Percentiles rank a stretch among this genome's conserved stretches.
phyloP scores from a whole-genome alignment of 352 stramenopile genomes.

The Phytophthora pinifolia region DNA sequence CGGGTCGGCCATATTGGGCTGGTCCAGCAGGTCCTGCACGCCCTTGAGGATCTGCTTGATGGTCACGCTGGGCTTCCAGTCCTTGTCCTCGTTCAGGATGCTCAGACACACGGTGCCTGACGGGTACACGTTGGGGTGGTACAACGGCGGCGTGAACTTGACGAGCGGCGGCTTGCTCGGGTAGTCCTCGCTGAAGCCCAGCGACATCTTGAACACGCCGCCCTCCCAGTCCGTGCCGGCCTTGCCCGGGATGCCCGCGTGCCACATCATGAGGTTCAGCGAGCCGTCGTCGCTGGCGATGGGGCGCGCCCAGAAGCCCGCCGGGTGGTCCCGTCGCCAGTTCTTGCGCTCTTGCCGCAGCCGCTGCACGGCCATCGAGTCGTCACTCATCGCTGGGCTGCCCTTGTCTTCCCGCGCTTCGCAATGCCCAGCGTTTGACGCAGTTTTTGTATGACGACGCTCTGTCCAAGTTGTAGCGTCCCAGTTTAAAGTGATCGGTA shows the following conservation, averaged over 20 bases:
- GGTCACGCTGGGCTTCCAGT: slow-evolving; percentile 97
- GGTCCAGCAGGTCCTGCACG: slow-evolving; percentile 91
- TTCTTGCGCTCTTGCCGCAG: slow-evolving; percentile 93
- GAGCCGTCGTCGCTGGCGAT: slow-evolving; percentile 92
- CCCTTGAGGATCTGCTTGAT: slow-evolving; percentile 98
- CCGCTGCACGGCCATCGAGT: slow-evolving; percentile 90
- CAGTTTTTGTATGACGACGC: neutral
- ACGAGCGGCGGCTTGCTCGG: slow-evolving; percentile 97
- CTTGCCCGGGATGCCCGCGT: slow-evolving; percentile 96
- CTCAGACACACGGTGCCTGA: slow-evolving; percentile 97
- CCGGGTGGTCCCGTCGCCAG: slow-evolving; percentile 94
- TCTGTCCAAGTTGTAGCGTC: slow-evolving; percentile 12
- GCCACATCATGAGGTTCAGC: slow-evolving; percentile 97
- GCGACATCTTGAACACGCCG: slow-evolving; percentile 96
- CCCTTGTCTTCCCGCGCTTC: slow-evolving; percentile 3
- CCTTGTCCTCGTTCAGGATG: slow-evolving; percentile 99
- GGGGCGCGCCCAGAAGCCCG: slow-evolving; percentile 97
- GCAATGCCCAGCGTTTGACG: no score
- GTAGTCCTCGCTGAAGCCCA: slow-evolving; percentile 98
- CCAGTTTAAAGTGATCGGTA: neutral
- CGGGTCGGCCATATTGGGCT: slow-evolving; percentile 88
- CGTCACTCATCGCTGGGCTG: slow-evolving; percentile 59
- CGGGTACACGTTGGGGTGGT: slow-evolving; percentile 97
- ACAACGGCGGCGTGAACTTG: slow-evolving; percentile 97
- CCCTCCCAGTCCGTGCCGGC: slow-evolving; percentile 96